Evolutionary conservation across 495 filamentous ascomycete genomes (phyloP).

Genomic region (Pyronema omphalodes): DNA sequence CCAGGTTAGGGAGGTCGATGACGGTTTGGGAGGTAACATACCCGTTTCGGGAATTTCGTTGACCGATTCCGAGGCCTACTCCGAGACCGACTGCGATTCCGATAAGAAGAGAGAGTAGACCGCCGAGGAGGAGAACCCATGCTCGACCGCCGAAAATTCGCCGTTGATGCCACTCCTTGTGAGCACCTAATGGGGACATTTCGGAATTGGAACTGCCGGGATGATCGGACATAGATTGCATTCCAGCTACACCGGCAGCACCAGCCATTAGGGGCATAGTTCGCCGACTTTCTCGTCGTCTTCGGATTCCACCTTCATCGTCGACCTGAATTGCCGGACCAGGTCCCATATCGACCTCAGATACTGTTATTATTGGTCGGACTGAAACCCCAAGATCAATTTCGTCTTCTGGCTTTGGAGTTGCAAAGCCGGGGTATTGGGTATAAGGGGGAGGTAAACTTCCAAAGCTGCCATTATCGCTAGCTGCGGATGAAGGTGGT

Average conservation of each 20-base stretch:
- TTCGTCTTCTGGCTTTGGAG: slow-evolving; percentile 6
- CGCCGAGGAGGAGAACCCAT: slow-evolving; percentile 6
- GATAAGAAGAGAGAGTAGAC: slow-evolving; percentile 8
- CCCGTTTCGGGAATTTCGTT: neutral
- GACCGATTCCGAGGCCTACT: slow-evolving; percentile 17
- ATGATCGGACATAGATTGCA: neutral
- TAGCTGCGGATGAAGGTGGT: slow-evolving; percentile 4
- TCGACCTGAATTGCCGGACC: neutral
- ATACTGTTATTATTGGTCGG: too few species aligned
- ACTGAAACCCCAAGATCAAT: slow-evolving; percentile 1
- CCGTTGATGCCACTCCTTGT: slow-evolving; percentile 18
- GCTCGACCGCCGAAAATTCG: slow-evolving; percentile 10
- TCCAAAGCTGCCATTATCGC: slow-evolving; percentile 9
- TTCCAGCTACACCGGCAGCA: neutral
- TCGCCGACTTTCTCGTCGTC: neutral
- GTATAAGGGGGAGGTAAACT: slow-evolving; percentile 19
- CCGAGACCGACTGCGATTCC: slow-evolving; percentile 17
- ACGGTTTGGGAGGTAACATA: neutral
- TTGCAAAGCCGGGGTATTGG: slow-evolving; percentile 10
- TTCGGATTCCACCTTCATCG: neutral
- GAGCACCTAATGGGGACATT: slow-evolving; percentile 5
- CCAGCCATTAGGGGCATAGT: slow-evolving; percentile 3
- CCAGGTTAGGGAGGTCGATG: too few species aligned
- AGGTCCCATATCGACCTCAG: neutral
- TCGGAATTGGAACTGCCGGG: neutral